Percentiles rank a stretch among this genome's conserved stretches.
These are phyloP conservation scores for Dothideomycetes sp. DNA, from an alignment of 2,329 filamentous ascomycete genomes.

Conservation along the genomic window DNA sequence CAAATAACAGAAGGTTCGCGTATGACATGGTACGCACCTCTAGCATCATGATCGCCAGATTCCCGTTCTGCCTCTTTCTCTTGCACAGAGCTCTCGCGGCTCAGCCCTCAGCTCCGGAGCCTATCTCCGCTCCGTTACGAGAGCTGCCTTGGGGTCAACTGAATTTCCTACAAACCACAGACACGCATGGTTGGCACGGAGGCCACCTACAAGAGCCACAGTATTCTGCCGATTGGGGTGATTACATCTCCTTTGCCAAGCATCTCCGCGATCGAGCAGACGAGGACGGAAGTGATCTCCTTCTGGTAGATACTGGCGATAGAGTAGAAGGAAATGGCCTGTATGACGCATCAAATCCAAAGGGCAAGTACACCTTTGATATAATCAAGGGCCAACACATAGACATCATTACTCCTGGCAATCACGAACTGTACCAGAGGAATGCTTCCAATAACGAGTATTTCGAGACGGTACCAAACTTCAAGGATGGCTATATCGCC, in stretches of 20 bases:
- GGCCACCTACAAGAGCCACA: slow-evolving; percentile 90
- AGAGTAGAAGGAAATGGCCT: slow-evolving; percentile 89
- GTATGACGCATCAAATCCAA: slow-evolving; percentile 80
- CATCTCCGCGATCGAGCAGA: slow-evolving; percentile 74
- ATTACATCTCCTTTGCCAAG: slow-evolving; percentile 86
- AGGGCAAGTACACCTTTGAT: slow-evolving; percentile 79
- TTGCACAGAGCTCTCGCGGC: slow-evolving; percentile 25
- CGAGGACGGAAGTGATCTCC: slow-evolving; percentile 64
- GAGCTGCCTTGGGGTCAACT: slow-evolving; percentile 84
- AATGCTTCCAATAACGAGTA: slow-evolving; percentile 71
- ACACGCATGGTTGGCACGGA: slow-evolving; percentile 91
- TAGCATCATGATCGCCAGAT: slow-evolving; percentile 10
- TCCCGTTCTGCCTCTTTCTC: slow-evolving; percentile 14
- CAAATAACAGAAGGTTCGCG: too few species aligned
- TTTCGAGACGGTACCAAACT: slow-evolving; percentile 70
- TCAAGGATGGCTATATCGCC: slow-evolving; percentile 68
- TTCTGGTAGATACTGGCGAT: slow-evolving; percentile 94
- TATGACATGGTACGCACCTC: too few species aligned
- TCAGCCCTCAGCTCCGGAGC: slow-evolving; percentile 71
- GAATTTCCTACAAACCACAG: slow-evolving; percentile 87
- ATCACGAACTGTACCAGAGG: slow-evolving; percentile 86
- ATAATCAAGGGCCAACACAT: slow-evolving; percentile 75
- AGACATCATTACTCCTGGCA: slow-evolving; percentile 78
- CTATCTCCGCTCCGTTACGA: slow-evolving; percentile 70
- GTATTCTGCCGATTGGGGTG: slow-evolving; percentile 94